These are phyloP conservation scores for Zygoascus biomembranicola DNA, from an alignment of 805 yeast genomes.

Conservation along the genomic window DNA sequence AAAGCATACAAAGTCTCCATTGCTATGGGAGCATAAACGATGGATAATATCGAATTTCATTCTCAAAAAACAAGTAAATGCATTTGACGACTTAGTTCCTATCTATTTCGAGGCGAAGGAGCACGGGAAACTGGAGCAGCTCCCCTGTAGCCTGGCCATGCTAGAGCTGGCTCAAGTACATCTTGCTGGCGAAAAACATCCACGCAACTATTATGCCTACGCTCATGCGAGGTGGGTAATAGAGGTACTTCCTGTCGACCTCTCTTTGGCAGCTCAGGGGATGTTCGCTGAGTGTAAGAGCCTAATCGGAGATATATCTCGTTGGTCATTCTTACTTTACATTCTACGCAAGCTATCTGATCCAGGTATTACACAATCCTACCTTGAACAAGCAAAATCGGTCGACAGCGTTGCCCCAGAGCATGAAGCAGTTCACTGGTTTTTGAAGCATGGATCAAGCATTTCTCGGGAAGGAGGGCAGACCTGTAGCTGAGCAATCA, in stretches of 20 bases:
- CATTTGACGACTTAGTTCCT: background rate
- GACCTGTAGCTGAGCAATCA: background rate
- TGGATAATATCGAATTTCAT: slow-evolving; percentile 18
- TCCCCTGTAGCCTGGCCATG: background rate
- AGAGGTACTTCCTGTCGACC: slow-evolving; percentile 2
- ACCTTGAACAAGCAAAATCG: background rate
- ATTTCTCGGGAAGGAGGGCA: too few species aligned
- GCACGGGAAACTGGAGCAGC: background rate
- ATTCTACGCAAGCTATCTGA: background rate
- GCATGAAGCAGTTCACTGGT: slow-evolving; percentile 17
- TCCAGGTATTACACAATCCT: background rate
- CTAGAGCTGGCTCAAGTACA: slow-evolving; percentile 26
- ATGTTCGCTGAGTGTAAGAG: slow-evolving; percentile 10
- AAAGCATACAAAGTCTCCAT: slow-evolving; percentile 32
- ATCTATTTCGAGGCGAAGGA: background rate
- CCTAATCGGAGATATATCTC: slow-evolving; percentile 27
- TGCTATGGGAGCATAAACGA: slow-evolving; percentile 33
- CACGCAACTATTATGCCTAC: slow-evolving; percentile 43
- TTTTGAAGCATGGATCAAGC: slow-evolving; percentile 5
- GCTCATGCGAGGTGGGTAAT: slow-evolving; percentile 30
- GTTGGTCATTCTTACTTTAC: slow-evolving; percentile 25
- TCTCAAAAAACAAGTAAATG: background rate
- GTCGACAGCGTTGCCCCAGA: slow-evolving; percentile 9
- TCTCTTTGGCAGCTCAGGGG: slow-evolving; percentile 10
- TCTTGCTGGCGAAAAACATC: slow-evolving; percentile 34